These are phyloP conservation scores for Daldinia sp. DNA, from an alignment of 2,329 filamentous ascomycete species.

Conservation along the genomic window DNA sequence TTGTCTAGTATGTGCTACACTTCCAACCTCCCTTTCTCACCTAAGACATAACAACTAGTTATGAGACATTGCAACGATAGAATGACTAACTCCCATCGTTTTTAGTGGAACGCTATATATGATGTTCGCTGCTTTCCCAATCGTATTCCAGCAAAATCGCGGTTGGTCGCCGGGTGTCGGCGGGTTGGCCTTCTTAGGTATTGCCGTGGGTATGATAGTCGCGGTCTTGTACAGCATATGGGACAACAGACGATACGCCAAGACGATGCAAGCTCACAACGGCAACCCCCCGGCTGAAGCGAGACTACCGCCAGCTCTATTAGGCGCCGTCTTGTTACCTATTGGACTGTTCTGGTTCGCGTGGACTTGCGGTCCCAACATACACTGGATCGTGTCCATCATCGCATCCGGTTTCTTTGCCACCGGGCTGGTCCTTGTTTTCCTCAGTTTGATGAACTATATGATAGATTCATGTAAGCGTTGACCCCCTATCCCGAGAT, in stretches of 20 bases:
- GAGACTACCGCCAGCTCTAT: slow-evolving; percentile 67
- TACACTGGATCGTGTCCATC: slow-evolving; percentile 62
- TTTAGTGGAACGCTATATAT: slow-evolving; percentile 62
- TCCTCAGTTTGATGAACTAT: slow-evolving; percentile 65
- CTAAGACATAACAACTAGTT: neutral
- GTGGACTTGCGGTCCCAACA: slow-evolving; percentile 66
- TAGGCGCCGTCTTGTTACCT: slow-evolving; percentile 70
- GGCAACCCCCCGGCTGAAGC: slow-evolving; percentile 72
- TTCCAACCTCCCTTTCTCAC: neutral
- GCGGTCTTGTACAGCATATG: slow-evolving; percentile 64
- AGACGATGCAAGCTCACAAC: slow-evolving; percentile 52
- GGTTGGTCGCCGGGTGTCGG: slow-evolving; percentile 68
- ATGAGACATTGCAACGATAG: neutral
- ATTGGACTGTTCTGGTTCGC: slow-evolving; percentile 73
- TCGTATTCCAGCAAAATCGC: slow-evolving; percentile 69
- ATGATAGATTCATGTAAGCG: slow-evolving; percentile 60
- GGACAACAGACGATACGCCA: slow-evolving; percentile 64
- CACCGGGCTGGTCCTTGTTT: slow-evolving; percentile 60
- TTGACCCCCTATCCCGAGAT: neutral
- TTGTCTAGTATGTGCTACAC: slow-evolving; percentile 52
- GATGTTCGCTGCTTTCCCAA: slow-evolving; percentile 68
- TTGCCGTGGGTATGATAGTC: slow-evolving; percentile 70
- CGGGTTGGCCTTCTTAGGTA: slow-evolving; percentile 72
- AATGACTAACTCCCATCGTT: slow-evolving; percentile 15
- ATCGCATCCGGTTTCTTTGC: slow-evolving; percentile 50